Conservation (phyloP, 169 alveolate species). For the Plasmodium cynomolgi region DNA sequence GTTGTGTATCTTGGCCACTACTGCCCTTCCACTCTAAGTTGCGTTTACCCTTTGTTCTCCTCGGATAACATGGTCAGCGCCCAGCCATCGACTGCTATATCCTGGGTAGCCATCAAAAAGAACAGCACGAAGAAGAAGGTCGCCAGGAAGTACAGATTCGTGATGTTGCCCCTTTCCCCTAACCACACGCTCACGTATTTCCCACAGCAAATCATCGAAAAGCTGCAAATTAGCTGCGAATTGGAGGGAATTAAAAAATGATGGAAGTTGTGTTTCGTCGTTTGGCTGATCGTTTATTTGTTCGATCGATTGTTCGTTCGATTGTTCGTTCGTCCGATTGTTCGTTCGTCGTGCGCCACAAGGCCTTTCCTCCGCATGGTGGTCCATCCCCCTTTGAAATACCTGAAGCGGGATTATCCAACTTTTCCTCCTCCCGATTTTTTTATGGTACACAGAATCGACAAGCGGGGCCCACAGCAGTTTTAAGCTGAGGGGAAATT, state of each 20-base stretch:
- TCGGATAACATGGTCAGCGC: constrained; percentile 91
- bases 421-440: constrained; percentile 92
- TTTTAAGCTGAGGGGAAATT: constrained; percentile 85
- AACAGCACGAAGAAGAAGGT: constrained; percentile 78
- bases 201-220: constrained; percentile 77
- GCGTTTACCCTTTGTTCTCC: constrained; percentile 79
- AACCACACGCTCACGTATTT: constrained; percentile 76
- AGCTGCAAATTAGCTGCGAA: constrained; percentile 76
- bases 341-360: background rate
- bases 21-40: background rate
- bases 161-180: constrained; percentile 65
- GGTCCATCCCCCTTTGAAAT: background rate
- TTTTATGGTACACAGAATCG: constrained; percentile 86
- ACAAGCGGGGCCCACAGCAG: constrained; percentile 96
- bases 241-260: background rate
- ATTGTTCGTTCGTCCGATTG: background rate
- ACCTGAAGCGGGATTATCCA: constrained; percentile 94
- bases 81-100: constrained; percentile 98
- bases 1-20: background rate
- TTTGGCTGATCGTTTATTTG: background rate
- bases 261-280: background rate
- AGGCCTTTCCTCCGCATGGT: background rate
- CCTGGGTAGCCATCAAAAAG: constrained; percentile 93
- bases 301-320: background rate
- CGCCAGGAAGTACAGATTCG: constrained; percentile 70